Evolutionary conservation across 2,329 filamentous ascomycete genomes (phyloP), one percentile per base, ranked within the genome.

Genomic region (Neopestalotiopsis clavispora): DNA sequence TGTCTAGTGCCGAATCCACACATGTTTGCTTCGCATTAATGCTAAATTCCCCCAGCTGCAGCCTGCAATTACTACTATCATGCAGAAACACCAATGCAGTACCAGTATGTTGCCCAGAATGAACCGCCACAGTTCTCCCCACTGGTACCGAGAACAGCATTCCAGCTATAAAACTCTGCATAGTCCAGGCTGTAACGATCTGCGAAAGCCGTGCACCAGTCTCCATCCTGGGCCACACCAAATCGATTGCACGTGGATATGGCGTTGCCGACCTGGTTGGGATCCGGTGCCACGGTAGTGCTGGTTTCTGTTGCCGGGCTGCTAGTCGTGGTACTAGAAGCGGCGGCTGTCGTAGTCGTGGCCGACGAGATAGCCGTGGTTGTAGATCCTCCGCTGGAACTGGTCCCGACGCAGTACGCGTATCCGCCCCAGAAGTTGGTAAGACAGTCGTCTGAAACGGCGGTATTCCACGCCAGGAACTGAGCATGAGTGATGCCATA

Each of bases 401-500:
- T 5, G 60, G 40, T 30, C 13, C 60, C 60, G 13, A 63, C 67
- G 49, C 71, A 72, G 52, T 72, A 72, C 10, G 68, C 67, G 5
- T 72, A 40, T 6, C 67, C 70, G 32, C 67, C 13, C 71, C 70
- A 72, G 67, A 70, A 72, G 57, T 69, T 69, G 14, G 57, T 61
- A 13, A 59, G 28, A 30, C 73, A 75, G 68, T 75, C 71, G 9
- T 40, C 57, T 13, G 68, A 70, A 65, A 75, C 65, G 30, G 72
- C 72, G 2, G 72, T 74, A 67, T 75, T 71, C 71, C 70, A 72
- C 9, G 42, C 67, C 61, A 66, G 62, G 67, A 73, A 74, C 42
- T 67, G 40, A 1, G 38, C 69, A 6, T 60, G 64, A 5, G 72
- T 64, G 32, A 74, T 73, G 45, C 63, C 65, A 57, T 34, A 34